phyloP scores from a whole-genome alignment of 2,329 filamentous ascomycete species.

The Monilinia fructigena region DNA sequence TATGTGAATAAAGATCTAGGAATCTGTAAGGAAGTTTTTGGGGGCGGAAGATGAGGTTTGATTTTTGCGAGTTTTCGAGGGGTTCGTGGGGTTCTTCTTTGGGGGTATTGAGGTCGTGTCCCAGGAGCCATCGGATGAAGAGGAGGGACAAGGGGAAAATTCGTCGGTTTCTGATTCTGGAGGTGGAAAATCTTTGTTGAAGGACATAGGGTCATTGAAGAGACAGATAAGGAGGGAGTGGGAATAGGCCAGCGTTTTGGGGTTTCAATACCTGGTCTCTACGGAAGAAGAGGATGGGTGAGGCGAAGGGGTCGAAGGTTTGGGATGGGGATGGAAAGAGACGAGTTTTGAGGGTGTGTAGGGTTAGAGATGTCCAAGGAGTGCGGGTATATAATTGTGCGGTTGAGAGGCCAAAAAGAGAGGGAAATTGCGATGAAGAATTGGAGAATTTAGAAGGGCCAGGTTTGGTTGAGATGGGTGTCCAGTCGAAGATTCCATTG shows the following conservation, averaged over 20 bases:
- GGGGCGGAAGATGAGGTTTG: conserved; percentile 34
- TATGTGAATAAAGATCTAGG: conserved; percentile 33
- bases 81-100: background rate
- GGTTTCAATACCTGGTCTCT: conserved; percentile 45
- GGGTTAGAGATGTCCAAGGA: conserved; percentile 29
- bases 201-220: background rate
- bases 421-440: background rate
- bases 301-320: conserved; percentile 61
- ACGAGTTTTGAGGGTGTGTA: conserved; percentile 41
- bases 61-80: conserved; percentile 23
- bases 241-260: conserved; percentile 31
- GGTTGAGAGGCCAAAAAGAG: background rate
- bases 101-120: background rate
- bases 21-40: conserved; percentile 30
- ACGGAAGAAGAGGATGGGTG: conserved; percentile 58
- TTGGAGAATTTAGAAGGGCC: background rate
- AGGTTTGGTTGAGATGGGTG: conserved; percentile 55
- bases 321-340: conserved; percentile 52
- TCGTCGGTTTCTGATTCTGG: background rate
- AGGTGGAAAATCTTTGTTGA: background rate
- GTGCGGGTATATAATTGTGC: background rate
- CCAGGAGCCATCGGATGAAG: background rate
- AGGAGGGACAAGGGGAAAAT: background rate
- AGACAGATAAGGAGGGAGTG: conserved; percentile 4
- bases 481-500: conserved; percentile 66